These are phyloP conservation scores for Rhododendron henanense DNA, from an alignment of 148 eudicot species.

Conservation along the genomic window DNA sequence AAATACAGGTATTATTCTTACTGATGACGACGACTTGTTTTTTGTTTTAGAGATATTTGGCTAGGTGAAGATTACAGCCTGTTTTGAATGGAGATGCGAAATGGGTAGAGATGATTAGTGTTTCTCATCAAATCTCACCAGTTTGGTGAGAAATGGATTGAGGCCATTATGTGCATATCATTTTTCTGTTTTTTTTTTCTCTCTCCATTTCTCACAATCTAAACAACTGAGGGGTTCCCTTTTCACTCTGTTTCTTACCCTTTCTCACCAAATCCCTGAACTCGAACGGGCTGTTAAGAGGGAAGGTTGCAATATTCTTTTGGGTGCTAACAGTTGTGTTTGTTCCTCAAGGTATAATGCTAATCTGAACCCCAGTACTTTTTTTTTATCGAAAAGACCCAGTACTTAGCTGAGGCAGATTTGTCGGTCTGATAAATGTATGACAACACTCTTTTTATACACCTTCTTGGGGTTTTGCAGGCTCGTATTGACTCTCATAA, in stretches of 20 bases:
- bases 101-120: background rate
- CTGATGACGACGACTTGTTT: background rate
- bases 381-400: too few relatives aligned
- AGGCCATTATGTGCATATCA: background rate
- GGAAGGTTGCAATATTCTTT: background rate
- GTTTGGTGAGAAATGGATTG: background rate
- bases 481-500: slow-evolving; percentile 96
- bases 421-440: background rate
- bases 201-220: background rate
- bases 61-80: background rate
- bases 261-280: background rate
- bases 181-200: background rate
- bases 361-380: background rate
- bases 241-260: background rate
- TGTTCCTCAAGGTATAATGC: background rate
- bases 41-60: background rate
- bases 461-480: slow-evolving; percentile 34
- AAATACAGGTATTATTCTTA: slow-evolving; percentile 65
- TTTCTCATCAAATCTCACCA: background rate
- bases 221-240: background rate
- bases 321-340: background rate
- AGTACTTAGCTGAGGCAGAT: background rate
- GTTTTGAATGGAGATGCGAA: background rate
- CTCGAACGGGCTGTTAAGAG: background rate
- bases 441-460: background rate